These are phyloP conservation scores for Plasmodium cynomolgi DNA, from an alignment of 169 alveolate species.

Conservation along the genomic window DNA sequence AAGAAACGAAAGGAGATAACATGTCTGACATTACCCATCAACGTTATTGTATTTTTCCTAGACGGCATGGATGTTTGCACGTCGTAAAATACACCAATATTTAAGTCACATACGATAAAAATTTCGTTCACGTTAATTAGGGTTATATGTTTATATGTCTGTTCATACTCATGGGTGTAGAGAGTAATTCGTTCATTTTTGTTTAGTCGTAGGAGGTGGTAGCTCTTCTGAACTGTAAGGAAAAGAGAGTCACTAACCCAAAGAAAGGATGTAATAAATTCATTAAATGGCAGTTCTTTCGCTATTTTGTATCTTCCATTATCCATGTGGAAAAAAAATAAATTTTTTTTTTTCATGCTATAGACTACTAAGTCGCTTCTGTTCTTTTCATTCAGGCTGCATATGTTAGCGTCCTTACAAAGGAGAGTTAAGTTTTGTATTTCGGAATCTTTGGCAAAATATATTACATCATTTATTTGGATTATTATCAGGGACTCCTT, in stretches of 20 bases:
- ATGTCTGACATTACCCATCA: not conserved
- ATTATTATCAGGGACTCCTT: not conserved
- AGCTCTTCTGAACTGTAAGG: slow-evolving; percentile 18
- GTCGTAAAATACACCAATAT: slow-evolving; percentile 70
- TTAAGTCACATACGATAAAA: slow-evolving; percentile 64
- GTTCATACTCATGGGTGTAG: slow-evolving; percentile 61
- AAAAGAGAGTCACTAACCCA: slow-evolving; percentile 42
- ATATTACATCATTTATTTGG: slow-evolving; percentile 17
- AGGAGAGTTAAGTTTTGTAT: not conserved
- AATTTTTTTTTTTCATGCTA: slow-evolving; percentile 28
- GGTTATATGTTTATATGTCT: slow-evolving; percentile 44
- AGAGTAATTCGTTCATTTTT: slow-evolving; percentile 33
- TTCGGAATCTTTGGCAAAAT: slow-evolving; percentile 5
- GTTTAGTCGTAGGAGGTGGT: slow-evolving; percentile 4
- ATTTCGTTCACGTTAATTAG: slow-evolving; percentile 32
- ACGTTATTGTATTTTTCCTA: slow-evolving; percentile 32
- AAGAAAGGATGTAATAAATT: not conserved
- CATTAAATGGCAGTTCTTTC: not conserved
- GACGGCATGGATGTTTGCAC: slow-evolving; percentile 64
- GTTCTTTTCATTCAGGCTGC: slow-evolving; percentile 14
- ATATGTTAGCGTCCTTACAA: not conserved
- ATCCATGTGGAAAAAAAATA: slow-evolving; percentile 20
- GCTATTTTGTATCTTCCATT: not conserved
- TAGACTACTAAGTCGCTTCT: slow-evolving; percentile 9
- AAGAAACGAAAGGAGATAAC: slow-evolving; percentile 27